A percentile compares a stretch with the other conserved stretches of the same genome.
Conservation (phyloP, 495 filamentous ascomycete genomes). For the Aeminium ludgeri region DNA sequence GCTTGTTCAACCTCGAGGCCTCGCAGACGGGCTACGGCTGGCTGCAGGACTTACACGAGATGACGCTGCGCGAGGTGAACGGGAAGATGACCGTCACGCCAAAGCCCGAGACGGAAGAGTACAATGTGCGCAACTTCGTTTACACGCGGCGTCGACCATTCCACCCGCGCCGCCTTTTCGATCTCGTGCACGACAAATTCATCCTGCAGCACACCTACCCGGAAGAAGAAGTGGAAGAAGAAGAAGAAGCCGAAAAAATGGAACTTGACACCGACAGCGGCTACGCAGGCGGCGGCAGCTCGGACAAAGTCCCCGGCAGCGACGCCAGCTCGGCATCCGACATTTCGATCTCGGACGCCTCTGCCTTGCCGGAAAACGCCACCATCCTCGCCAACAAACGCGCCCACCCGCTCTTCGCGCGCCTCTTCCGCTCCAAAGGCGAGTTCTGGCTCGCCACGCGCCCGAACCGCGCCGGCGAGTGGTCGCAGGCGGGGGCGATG, state of each 20-base stretch:
- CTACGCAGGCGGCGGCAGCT: no score
- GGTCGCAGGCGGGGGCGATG: slow-evolving; percentile 45
- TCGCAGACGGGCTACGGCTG: slow-evolving; percentile 32
- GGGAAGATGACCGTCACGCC: slow-evolving; percentile 32
- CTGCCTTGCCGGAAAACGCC: not conserved
- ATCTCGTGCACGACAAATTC: slow-evolving; percentile 37
- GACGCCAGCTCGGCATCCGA: no score
- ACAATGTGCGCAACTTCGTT: slow-evolving; percentile 40
- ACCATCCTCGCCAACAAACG: slow-evolving; percentile 31
- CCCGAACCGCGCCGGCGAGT: slow-evolving; percentile 34
- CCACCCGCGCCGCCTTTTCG: slow-evolving; percentile 33
- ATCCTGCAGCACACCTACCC: slow-evolving; percentile 33
- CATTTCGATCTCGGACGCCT: not conserved
- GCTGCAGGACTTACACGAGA: slow-evolving; percentile 35
- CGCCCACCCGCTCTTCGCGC: slow-evolving; percentile 25
- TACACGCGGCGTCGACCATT: slow-evolving; percentile 37
- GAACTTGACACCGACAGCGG: slow-evolving; percentile 24
- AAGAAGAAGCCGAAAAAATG: slow-evolving; percentile 25
- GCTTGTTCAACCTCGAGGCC: slow-evolving; percentile 29
- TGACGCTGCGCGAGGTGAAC: slow-evolving; percentile 29
- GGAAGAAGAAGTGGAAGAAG: slow-evolving; percentile 23
- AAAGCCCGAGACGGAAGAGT: slow-evolving; percentile 41
- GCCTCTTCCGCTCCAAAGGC: slow-evolving; percentile 32
- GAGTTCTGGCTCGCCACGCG: slow-evolving; percentile 33
- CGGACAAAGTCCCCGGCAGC: no score